Base-by-base conservation (phyloP, 306 rosid species). In the Rosa multiflora region DNA sequence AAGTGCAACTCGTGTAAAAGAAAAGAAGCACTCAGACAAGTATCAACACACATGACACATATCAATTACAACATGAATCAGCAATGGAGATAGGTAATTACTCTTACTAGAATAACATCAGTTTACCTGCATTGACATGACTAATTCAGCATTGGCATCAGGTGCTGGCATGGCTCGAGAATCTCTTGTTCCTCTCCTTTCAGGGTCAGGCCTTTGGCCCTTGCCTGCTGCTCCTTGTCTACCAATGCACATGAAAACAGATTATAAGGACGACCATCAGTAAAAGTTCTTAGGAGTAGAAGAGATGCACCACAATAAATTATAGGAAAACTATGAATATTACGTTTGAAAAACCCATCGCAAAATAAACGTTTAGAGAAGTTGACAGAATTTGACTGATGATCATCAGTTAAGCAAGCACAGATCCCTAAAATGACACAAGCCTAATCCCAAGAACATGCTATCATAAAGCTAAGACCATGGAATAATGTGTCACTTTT, bases 101-200 rank as follows among this genome's bases (percentile, higher is more conserved):
- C 29, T 49, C 43, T 39, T 18, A 29, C 26, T 40, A 44, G 23
- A n/a, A 67, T 32, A 56, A 56, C 39, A 70, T 78, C 80, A 78
- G 51, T 53, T 59, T 77, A 95, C 99, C 99, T 91, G 98, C 96
- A 96, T 93, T 75, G 99, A 96, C 82, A 84, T 71, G 67, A 85
- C 93, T 80, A 96, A 83, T 82, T 96, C 99, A 74, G 99, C 99
- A 88, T 96, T 96, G 83, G 99, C 99, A 82, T 96, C 98, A 66
- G 99, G 99, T 39, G 99, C 99, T 70, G 99, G 99, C 74, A 96
- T 2, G 0, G 99, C 99, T 76, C 93, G 93, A 70, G 97, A 96
- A 53, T 92, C 98, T 76, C 93, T 86, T 71, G 89, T 72, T 59
- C 92, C 94, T 85, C 83, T 89, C 89, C 92, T 90, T 81, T 92